These are phyloP conservation scores for Mikania micrantha DNA, from an alignment of 129 eudicot genomes.

Conservation along the genomic window DNA sequence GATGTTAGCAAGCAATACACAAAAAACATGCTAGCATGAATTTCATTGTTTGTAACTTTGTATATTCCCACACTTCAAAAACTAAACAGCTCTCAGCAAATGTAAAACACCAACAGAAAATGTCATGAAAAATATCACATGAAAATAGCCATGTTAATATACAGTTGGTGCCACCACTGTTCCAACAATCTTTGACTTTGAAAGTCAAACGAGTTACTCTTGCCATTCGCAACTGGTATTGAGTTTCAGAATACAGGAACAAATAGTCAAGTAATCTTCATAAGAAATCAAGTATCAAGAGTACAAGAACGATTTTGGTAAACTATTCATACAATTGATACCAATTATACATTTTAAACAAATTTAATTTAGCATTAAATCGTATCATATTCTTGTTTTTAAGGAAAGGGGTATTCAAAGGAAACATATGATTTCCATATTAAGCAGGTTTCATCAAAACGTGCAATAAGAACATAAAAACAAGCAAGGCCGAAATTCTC, in stretches of 20 bases:
- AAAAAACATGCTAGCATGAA: not conserved
- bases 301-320: not conserved
- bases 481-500: constrained; percentile 2
- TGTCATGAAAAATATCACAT: not conserved
- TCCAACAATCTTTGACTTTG: constrained; percentile 6
- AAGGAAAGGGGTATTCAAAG: not conserved
- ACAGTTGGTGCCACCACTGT: constrained; percentile 1
- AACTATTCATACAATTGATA: not conserved
- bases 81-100: too few species aligned
- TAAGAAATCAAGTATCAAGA: not conserved
- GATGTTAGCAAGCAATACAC: constrained; percentile 5
- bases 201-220: constrained; percentile 12
- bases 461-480: constrained; percentile 1
- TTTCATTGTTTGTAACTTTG: not conserved
- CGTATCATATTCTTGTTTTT: constrained; percentile 1
- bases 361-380: constrained; percentile 1
- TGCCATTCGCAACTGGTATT: not conserved
- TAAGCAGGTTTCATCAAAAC: constrained; percentile 2
- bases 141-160: not conserved
- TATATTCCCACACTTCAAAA: too few species aligned
- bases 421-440: not conserved
- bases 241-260: not conserved
- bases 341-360: not conserved
- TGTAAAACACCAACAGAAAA: too few species aligned
- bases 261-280: not conserved